phyloP scores from a whole-genome alignment of 164 flowering plant genomes.

The Dillenia suffruticosa region DNA sequence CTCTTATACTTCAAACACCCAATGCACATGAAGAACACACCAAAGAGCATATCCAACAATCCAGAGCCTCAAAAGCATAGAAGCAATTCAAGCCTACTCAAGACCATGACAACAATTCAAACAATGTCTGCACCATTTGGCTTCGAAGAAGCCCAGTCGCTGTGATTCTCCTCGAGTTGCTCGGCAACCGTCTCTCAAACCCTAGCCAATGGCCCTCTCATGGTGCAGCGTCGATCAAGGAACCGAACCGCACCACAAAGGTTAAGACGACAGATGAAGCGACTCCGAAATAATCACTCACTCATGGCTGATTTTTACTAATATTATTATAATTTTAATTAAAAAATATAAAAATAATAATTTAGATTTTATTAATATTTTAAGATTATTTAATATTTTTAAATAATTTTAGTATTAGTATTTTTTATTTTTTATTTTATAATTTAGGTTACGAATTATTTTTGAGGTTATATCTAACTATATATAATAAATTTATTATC shows the following conservation, averaged over 20 bases:
- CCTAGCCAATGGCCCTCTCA: constrained; percentile 48
- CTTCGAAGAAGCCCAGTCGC: constrained; percentile 61
- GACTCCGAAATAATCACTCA: constrained; percentile 9
- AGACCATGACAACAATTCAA: constrained; percentile 33
- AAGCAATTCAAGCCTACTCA: constrained; percentile 30
- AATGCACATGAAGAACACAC: constrained; percentile 43
- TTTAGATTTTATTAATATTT: too few relatives aligned
- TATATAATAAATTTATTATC: too few relatives aligned
- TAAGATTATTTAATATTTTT: too few relatives aligned
- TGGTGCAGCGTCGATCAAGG: too few relatives aligned
- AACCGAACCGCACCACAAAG: constrained; percentile 52
- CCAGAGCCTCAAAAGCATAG: constrained; percentile 48
- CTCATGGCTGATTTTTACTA: too few relatives aligned
- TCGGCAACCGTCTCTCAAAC: constrained; percentile 62
- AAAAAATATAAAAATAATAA: too few relatives aligned
- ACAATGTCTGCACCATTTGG: constrained; percentile 48
- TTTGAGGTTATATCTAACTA: too few relatives aligned
- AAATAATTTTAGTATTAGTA: too few relatives aligned
- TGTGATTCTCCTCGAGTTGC: constrained; percentile 62
- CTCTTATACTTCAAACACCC: constrained; percentile 35
- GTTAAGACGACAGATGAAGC: constrained; percentile 28
- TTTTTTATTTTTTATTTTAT: too few relatives aligned
- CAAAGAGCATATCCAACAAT: constrained; percentile 38
- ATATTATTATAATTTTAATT: too few relatives aligned
- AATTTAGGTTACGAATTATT: too few relatives aligned